phyloP scores from a whole-genome alignment of 768 basidiomycete species.

The Strobilomyces confusus region DNA sequence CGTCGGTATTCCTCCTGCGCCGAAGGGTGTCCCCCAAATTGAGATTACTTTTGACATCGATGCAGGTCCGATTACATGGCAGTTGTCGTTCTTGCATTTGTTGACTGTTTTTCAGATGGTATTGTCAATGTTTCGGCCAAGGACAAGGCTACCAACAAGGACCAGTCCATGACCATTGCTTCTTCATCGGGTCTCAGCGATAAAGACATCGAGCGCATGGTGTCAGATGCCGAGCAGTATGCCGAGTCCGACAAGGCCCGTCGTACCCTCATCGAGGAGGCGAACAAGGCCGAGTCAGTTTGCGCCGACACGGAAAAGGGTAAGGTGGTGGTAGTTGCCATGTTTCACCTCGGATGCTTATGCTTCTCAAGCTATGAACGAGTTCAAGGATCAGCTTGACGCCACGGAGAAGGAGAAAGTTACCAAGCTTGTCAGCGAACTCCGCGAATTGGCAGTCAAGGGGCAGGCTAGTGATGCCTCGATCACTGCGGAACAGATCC shows the following conservation, averaged over 20 bases:
- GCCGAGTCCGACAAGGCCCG: constrained; percentile 92
- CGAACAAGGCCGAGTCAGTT: constrained; percentile 95
- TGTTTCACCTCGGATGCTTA: background rate
- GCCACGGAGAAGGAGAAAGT: constrained; percentile 93
- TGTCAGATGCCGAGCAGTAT: constrained; percentile 88
- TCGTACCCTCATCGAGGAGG: constrained; percentile 85
- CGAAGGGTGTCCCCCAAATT: constrained; percentile 73
- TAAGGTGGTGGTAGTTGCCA: constrained; percentile 28
- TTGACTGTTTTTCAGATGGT: constrained; percentile 52
- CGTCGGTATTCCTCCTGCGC: constrained; percentile 88
- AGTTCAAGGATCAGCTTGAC: constrained; percentile 98
- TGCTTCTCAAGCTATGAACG: constrained; percentile 67
- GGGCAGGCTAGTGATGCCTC: constrained; percentile 82
- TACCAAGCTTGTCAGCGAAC: constrained; percentile 76
- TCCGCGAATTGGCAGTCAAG: constrained; percentile 85
- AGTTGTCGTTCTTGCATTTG: background rate
- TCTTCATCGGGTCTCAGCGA: constrained; percentile 95
- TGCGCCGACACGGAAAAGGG: constrained; percentile 95
- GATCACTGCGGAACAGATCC: constrained; percentile 81
- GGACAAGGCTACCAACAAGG: constrained; percentile 88
- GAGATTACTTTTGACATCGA: constrained; percentile 96
- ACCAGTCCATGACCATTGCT: constrained; percentile 84
- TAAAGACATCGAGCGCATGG: constrained; percentile 97
- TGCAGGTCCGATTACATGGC: constrained; percentile 52
- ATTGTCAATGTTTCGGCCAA: constrained; percentile 97